phyloP scores from a whole-genome alignment of 1,139 yeast species.

The Trichomonascaceae sp. region DNA sequence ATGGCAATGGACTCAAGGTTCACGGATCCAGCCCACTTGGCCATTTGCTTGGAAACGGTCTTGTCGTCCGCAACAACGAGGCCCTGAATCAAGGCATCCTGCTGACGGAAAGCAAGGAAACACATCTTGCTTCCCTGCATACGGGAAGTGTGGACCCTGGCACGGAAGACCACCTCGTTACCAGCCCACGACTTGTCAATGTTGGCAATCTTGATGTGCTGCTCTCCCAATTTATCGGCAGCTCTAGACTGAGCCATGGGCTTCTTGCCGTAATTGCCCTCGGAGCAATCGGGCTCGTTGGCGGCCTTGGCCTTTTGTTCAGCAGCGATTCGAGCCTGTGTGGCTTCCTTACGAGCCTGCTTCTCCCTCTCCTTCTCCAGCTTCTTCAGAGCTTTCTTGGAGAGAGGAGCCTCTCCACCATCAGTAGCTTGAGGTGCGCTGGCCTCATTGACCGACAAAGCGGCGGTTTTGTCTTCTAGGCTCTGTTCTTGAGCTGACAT shows the following conservation, averaged over 20 bases:
- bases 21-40: slow-evolving; percentile 84
- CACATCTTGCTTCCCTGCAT: slow-evolving; percentile 94
- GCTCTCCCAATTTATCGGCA: slow-evolving; percentile 42
- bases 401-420: slow-evolving; percentile 79
- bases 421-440: slow-evolving; percentile 12
- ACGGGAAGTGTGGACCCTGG: slow-evolving; percentile 86
- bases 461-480: slow-evolving; percentile 21
- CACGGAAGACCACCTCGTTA: slow-evolving; percentile 71
- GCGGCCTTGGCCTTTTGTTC: slow-evolving; percentile 79
- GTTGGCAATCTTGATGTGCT: slow-evolving; percentile 44
- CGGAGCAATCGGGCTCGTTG: slow-evolving; percentile 72
- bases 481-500: slow-evolving; percentile 16
- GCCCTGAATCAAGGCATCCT: slow-evolving; percentile 69
- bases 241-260: slow-evolving; percentile 65
- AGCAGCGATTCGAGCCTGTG: slow-evolving; percentile 76
- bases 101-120: slow-evolving; percentile 86
- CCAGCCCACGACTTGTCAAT: slow-evolving; percentile 57
- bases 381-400: slow-evolving; percentile 91
- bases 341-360: slow-evolving; percentile 85
- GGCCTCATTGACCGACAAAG: slow-evolving; percentile 5
- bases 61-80: slow-evolving; percentile 58
- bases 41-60: slow-evolving; percentile 83
- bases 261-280: slow-evolving; percentile 75
- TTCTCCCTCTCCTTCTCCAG: slow-evolving; percentile 88
- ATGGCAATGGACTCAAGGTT: slow-evolving; percentile 84